Percentiles rank a stretch among this genome's conserved stretches.
phyloP scores from a whole-genome alignment of 441 rosid genomes.

The Flueggea neowawraea region DNA sequence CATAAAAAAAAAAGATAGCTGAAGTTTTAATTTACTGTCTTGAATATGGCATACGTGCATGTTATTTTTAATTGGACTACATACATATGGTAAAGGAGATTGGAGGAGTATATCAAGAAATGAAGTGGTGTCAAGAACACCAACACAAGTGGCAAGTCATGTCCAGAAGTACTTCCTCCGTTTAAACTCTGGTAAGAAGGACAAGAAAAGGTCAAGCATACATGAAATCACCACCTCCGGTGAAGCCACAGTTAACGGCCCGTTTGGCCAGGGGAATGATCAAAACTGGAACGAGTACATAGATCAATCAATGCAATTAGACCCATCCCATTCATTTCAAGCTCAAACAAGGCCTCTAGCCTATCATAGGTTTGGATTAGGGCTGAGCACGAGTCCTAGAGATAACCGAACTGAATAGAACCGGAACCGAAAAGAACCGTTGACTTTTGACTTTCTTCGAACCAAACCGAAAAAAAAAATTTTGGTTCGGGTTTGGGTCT shows the following conservation, averaged over 20 bases:
- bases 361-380: too few species aligned
- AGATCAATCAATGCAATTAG: too few species aligned
- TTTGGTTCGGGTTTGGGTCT: too few species aligned
- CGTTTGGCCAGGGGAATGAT: not conserved
- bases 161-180: slow-evolving; percentile 69
- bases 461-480: too few species aligned
- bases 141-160: slow-evolving; percentile 72
- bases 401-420: too few species aligned
- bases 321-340: too few species aligned
- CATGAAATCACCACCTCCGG: slow-evolving; percentile 40
- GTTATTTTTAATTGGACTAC: slow-evolving; percentile 50
- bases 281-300: not conserved
- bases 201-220: slow-evolving; percentile 60
- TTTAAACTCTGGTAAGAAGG: slow-evolving; percentile 37
- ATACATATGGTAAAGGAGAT: slow-evolving; percentile 64
- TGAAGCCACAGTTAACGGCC: not conserved
- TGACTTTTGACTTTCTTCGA: too few species aligned
- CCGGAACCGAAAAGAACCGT: too few species aligned
- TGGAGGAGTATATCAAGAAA: slow-evolving; percentile 74
- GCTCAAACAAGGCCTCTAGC: too few species aligned
- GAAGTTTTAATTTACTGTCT: too few species aligned
- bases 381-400: too few species aligned
- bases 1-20: too few species aligned
- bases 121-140: slow-evolving; percentile 54
- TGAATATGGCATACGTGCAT: slow-evolving; percentile 22